These are phyloP conservation scores for Pythium insidiosum DNA, from an alignment of 352 stramenopile species.

Conservation along the genomic window DNA sequence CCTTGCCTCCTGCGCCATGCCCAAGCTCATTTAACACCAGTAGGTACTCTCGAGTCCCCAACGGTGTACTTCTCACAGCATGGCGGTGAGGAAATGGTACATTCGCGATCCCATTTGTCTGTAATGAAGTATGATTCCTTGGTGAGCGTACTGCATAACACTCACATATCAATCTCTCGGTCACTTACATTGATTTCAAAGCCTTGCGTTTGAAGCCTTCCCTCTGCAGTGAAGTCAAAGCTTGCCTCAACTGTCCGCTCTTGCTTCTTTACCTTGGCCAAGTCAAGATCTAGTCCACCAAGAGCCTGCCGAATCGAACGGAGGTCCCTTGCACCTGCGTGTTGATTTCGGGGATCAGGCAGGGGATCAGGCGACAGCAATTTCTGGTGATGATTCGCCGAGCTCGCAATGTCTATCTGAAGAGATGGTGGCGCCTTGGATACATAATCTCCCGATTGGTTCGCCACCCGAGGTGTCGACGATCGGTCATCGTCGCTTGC, in stretches of 20 bases:
- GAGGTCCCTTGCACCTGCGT: constrained; percentile 7
- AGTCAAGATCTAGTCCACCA: constrained; percentile 51
- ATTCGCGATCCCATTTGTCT: constrained; percentile 71
- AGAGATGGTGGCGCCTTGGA: constrained; percentile 19
- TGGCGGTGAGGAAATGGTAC: constrained; percentile 41
- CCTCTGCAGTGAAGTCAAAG: constrained; percentile 76
- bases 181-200: constrained; percentile 74
- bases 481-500: background rate
- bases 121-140: too few species aligned
- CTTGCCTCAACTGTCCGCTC: constrained; percentile 50
- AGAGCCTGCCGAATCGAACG: constrained; percentile 29
- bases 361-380: background rate
- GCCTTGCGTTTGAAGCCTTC: constrained; percentile 67
- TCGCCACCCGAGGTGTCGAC: constrained; percentile 15
- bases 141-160: too few species aligned
- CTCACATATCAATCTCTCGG: too few species aligned
- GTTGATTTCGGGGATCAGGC: background rate
- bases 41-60: constrained; percentile 60
- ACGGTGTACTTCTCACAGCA: constrained; percentile 3
- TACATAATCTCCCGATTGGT: too few species aligned
- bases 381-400: too few species aligned
- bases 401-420: constrained; percentile 34
- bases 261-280: constrained; percentile 51
- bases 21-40: constrained; percentile 65
- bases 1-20: constrained; percentile 81